Conservation (phyloP, 2,329 filamentous ascomycete species). For the Aspergillus puulaauensis region DNA sequence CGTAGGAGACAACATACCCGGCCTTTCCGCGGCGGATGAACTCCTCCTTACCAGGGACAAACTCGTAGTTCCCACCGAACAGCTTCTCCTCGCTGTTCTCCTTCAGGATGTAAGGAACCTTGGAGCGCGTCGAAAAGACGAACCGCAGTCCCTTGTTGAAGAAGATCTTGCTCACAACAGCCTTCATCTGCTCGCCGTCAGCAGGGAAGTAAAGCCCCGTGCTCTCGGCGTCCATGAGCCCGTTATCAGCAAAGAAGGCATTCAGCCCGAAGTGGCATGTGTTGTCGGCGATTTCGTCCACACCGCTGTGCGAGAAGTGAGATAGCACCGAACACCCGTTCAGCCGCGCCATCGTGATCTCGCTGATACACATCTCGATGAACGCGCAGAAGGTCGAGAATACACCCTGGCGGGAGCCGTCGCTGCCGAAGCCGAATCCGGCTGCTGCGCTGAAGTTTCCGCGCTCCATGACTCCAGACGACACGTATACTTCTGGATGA, state of each 20-base stretch:
- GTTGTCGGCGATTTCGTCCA: conserved; percentile 44
- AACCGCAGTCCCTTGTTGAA: conserved; percentile 39
- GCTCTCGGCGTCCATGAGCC: conserved; percentile 36
- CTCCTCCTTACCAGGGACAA: conserved; percentile 39
- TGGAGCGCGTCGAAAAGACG: conserved; percentile 41
- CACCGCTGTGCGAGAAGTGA: conserved; percentile 42
- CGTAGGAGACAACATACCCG: conserved; percentile 40
- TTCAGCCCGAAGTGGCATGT: conserved; percentile 45
- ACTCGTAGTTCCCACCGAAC: conserved; percentile 38
- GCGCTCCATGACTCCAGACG: conserved; percentile 42
- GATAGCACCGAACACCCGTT: conserved; percentile 40
- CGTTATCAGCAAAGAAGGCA: conserved; percentile 43
- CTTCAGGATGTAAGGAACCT: conserved; percentile 40
- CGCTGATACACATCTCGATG: conserved; percentile 42
- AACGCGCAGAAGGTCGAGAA: conserved; percentile 45
- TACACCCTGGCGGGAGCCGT: conserved; percentile 36
- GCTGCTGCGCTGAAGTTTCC: conserved; percentile 43
- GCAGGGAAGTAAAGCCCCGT: conserved; percentile 42
- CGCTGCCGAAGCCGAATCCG: conserved; percentile 39
- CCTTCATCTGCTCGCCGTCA: conserved; percentile 43
- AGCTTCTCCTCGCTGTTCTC: conserved; percentile 35
- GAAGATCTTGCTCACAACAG: conserved; percentile 37
- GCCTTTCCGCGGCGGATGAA: conserved; percentile 37
- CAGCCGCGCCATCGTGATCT: conserved; percentile 43
- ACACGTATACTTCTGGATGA: conserved; percentile 40